A percentile compares a stretch with the other conserved stretches of the same genome.
These are phyloP conservation scores for Coniochaeta hoffmannii DNA, from an alignment of 2,329 filamentous ascomycete genomes.

Conservation along the genomic window DNA sequence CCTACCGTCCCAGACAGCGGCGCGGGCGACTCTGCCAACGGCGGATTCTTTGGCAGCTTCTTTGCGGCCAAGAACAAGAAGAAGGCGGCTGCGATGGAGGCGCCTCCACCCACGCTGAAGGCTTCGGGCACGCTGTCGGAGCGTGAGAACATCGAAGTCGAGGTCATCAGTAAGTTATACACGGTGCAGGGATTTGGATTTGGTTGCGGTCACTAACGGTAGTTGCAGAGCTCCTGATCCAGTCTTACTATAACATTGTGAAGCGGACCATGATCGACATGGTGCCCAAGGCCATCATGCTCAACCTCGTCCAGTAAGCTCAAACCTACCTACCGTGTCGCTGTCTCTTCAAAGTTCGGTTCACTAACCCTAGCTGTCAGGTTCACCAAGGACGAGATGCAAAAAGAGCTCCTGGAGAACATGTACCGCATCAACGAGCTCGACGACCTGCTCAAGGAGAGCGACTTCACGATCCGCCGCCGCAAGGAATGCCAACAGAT, in stretches of 20 bases:
- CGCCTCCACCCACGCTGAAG: constrained; percentile 86
- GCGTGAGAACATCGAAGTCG: constrained; percentile 90
- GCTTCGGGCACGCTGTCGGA: constrained; percentile 90
- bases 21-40: constrained; percentile 42
- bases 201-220: constrained; percentile 3
- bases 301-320: constrained; percentile 84
- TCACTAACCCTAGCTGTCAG: constrained; percentile 33
- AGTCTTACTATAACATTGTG: constrained; percentile 97
- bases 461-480: constrained; percentile 89
- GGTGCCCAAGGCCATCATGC: constrained; percentile 99
- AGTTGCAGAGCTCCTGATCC: constrained; percentile 75
- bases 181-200: neutral
- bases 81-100: constrained; percentile 99
- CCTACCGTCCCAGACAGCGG: constrained; percentile 55
- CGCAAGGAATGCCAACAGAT: constrained; percentile 99
- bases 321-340: constrained; percentile 17
- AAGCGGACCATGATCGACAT: constrained; percentile 99
- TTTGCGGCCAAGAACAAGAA: constrained; percentile 99
- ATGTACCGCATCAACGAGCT: constrained; percentile 91
- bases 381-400: constrained; percentile 97
- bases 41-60: constrained; percentile 96
- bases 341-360: neutral
- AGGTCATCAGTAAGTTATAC: constrained; percentile 82
- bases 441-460: constrained; percentile 94
- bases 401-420: constrained; percentile 90